These are phyloP conservation scores for Apostasia shenzhenica DNA, from an alignment of 106 monocot species.

Conservation along the genomic window DNA sequence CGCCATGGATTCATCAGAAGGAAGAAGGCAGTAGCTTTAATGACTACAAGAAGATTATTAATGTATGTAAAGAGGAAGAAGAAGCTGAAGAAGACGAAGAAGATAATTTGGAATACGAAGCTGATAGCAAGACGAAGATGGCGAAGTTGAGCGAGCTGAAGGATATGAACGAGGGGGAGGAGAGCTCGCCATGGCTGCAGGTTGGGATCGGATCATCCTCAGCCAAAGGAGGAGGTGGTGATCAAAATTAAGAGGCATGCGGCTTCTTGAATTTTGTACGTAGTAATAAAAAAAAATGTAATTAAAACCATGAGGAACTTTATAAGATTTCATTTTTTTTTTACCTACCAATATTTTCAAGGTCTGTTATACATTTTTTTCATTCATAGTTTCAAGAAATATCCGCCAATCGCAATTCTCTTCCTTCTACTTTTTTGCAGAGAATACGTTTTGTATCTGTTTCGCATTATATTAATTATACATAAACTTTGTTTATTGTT, in stretches of 20 bases:
- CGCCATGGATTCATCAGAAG: constrained; percentile 16
- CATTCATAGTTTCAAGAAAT: too few relatives aligned
- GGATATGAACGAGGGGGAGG: constrained; percentile 33
- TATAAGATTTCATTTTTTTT: too few relatives aligned
- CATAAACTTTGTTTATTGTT: too few relatives aligned
- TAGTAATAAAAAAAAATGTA: too few relatives aligned
- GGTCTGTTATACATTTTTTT: too few relatives aligned
- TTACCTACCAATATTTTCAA: too few relatives aligned
- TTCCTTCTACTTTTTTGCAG: too few relatives aligned
- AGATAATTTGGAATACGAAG: constrained; percentile 32
- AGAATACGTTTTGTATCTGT: too few relatives aligned
- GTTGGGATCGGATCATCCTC: constrained; percentile 49
- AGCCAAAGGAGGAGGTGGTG: neutral
- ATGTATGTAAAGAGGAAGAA: constrained; percentile 1
- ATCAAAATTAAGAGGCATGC: neutral
- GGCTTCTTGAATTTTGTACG: too few relatives aligned
- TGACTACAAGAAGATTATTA: neutral
- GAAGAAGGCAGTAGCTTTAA: constrained; percentile 8
- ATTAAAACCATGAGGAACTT: too few relatives aligned
- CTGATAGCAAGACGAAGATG: constrained; percentile 39
- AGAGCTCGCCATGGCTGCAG: constrained; percentile 56
- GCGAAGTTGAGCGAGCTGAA: constrained; percentile 64
- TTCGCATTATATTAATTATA: too few relatives aligned
- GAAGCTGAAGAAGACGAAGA: neutral
- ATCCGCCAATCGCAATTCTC: too few relatives aligned